Evolutionary conservation across 352 stramenopile species (phyloP), one percentile per base, ranked within the genome.

Genomic region (Pythium aquatile): DNA sequence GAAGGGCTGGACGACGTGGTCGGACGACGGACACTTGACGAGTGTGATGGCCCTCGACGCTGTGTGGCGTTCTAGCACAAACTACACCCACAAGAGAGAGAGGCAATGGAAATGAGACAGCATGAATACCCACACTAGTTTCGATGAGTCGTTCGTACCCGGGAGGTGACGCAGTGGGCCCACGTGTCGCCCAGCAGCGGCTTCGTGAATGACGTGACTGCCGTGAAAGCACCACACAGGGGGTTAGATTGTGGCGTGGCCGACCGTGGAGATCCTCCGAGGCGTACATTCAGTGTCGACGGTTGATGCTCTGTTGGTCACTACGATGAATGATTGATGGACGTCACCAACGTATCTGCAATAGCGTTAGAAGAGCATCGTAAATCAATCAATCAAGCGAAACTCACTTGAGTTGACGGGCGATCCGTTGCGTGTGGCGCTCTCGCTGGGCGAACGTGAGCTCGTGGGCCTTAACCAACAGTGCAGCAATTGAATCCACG

Each of bases 121-220:
- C 5, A 8, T 20, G 6, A 20, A 33, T 9, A 52, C 20, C 20
- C 20, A 35, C 32, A 39, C 2, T 39, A 7, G 4, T 2, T 30
- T 24, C 9, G 8, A 26, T 8, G 28, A 35, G 8, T 44, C 14
- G 5, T 8, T 14, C 60, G 28, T 42, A 88, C 83, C 44, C 83
- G 76, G 37, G 75, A 83, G 3, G 79, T 91, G 54, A 91, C 77
- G 32, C 79, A 91, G 42, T 90, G 80, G 6, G 80, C 71, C 85
- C 85, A 94, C 16, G 49, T 81, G 28, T 91, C 81, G 35, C 81
- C 81, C 37, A 94, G 74, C 16, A 75, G 57, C 16, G 85, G 78
- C 20, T 81, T 83, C 20, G 85, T 91, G 59, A 81, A 92, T 16
- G 85, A 56, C n/a, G 63, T 72, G 10, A 65, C 83, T 71, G 39